Percentiles rank a stretch among this genome's conserved stretches.
Conservation (phyloP, 257 asterid species). For the Penstemon barbatus region DNA sequence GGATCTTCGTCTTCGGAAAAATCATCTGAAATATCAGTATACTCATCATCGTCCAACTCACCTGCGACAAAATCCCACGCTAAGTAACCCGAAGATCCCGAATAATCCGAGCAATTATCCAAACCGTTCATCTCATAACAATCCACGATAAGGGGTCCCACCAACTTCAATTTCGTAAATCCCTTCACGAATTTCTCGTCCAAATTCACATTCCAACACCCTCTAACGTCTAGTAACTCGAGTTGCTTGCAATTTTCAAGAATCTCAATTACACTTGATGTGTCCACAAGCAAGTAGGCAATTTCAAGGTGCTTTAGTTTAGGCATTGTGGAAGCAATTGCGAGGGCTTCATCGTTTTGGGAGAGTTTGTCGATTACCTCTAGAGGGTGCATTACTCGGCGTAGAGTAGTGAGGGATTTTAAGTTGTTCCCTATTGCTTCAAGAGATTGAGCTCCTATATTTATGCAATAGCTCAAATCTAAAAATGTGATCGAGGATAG, state of each 20-base stretch:
- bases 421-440: slow-evolving; percentile 71
- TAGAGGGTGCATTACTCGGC: slow-evolving; percentile 77
- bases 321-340: slow-evolving; percentile 75
- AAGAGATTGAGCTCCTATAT: slow-evolving; percentile 64
- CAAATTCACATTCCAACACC: slow-evolving; percentile 77
- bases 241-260: slow-evolving; percentile 55
- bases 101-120: slow-evolving; percentile 69
- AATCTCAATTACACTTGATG: slow-evolving; percentile 57
- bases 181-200: slow-evolving; percentile 53
- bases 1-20: slow-evolving; percentile 53
- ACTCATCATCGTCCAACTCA: slow-evolving; percentile 41
- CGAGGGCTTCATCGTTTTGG: slow-evolving; percentile 79
- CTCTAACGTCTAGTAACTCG: slow-evolving; percentile 70
- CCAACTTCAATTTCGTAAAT: slow-evolving; percentile 49
- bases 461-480: slow-evolving; percentile 80
- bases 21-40: slow-evolving; percentile 40
- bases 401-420: slow-evolving; percentile 53
- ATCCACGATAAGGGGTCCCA: slow-evolving; percentile 65
- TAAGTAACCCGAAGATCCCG: slow-evolving; percentile 62
- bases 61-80: slow-evolving; percentile 71
- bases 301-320: slow-evolving; percentile 79
- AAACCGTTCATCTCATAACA: slow-evolving; percentile 52
- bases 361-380: slow-evolving; percentile 60
- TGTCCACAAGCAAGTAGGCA: slow-evolving; percentile 66
- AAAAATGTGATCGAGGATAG: slow-evolving; percentile 52